Evolutionary conservation across 495 filamentous ascomycete genomes (phyloP).

Genomic region (Aspergillus panamensis): DNA sequence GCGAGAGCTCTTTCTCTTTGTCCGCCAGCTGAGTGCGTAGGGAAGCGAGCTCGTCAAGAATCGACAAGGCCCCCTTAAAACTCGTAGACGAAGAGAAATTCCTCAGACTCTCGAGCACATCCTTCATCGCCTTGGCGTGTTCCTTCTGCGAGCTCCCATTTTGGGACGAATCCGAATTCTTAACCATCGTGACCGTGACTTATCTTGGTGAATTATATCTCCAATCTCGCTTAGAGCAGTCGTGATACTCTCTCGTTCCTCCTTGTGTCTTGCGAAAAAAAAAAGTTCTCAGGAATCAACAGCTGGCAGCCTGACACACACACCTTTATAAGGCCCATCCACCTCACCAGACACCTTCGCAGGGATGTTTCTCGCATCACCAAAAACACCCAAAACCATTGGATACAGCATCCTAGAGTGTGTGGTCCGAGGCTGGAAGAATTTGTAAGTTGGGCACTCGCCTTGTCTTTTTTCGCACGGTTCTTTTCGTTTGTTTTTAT

Average conservation of each 20-base stretch:
- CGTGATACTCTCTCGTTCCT: background rate
- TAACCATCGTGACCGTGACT: slow-evolving; percentile 1
- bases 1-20: slow-evolving; percentile 8
- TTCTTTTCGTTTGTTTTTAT: background rate
- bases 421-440: background rate
- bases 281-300: background rate
- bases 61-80: background rate
- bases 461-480: background rate
- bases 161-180: background rate
- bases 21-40: background rate
- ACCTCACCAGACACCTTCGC: background rate
- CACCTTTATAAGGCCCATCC: background rate
- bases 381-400: background rate
- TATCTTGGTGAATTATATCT: background rate
- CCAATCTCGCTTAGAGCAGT: no score
- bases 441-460: background rate
- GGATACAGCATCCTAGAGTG: background rate
- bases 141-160: slow-evolving; percentile 4
- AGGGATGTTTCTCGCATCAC: background rate
- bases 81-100: background rate
- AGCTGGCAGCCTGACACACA: background rate
- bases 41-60: slow-evolving; percentile 2
- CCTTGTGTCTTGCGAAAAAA: no score
- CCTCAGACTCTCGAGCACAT: background rate
- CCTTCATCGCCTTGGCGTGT: background rate